Conservation (phyloP, 352 stramenopile genomes). For the Phytophthora hibernalis region DNA sequence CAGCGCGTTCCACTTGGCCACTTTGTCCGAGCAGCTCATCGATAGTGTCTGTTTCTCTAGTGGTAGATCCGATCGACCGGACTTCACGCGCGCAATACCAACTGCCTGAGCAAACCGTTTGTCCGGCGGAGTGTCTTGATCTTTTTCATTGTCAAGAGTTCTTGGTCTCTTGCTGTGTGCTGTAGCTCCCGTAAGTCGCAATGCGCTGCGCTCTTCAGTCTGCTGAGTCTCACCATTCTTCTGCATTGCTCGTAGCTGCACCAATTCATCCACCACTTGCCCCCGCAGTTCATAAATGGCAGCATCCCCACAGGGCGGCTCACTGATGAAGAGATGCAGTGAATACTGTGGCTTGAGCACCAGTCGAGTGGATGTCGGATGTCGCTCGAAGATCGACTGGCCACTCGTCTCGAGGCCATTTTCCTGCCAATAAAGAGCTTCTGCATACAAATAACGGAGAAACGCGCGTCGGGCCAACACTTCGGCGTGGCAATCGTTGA, state of each 20-base stretch:
- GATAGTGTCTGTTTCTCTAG: constrained; percentile 85
- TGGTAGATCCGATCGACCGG: constrained; percentile 92
- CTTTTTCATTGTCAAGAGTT: background rate
- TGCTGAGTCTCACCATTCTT: constrained; percentile 3
- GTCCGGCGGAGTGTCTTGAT: constrained; percentile 26
- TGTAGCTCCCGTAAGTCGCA: constrained; percentile 77
- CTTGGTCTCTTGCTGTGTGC: constrained; percentile 40
- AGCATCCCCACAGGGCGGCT: constrained; percentile 93
- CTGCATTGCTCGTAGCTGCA: constrained; percentile 45
- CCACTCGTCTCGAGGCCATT: constrained; percentile 17
- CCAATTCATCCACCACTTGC: constrained; percentile 71
- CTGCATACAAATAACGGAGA: constrained; percentile 85
- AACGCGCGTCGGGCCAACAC: constrained; percentile 88
- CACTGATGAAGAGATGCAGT: constrained; percentile 93
- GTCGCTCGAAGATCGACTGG: constrained; percentile 59
- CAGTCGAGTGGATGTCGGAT: constrained; percentile 43
- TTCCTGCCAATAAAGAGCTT: constrained; percentile 60
- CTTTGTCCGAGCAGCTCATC: constrained; percentile 95
- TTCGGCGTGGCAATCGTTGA: constrained; percentile 96
- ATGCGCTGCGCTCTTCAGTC: constrained; percentile 39
- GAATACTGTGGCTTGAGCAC: constrained; percentile 60
- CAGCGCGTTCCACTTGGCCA: constrained; percentile 86
- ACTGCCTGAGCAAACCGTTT: constrained; percentile 75
- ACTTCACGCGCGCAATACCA: constrained; percentile 89
- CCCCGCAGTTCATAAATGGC: constrained; percentile 92